Base-by-base conservation (phyloP, 345 rosid species). In the Populus pruinosa region DNA sequence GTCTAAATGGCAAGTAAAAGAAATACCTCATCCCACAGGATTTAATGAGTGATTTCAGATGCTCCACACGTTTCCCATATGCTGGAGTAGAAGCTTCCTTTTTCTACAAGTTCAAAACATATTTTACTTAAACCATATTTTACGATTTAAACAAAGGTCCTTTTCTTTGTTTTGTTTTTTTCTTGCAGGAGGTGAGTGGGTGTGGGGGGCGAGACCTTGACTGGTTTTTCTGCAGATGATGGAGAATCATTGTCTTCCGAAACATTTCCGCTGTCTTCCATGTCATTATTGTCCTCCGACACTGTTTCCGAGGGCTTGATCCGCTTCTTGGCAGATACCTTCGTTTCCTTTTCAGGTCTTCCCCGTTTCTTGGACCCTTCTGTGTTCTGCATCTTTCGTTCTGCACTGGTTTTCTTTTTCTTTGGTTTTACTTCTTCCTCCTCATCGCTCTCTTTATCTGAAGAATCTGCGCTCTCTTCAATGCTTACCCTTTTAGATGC, bases 31-130 rank as follows among this genome's bases (percentile, higher is more conserved):
- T 89, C 65, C 90, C 97, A 66, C 97, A 95, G 69, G 93, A 89
- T 85, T 92, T 95, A 75, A 93, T 90, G 69, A 92, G 84, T 76
- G 94, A 87, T 88, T 87, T 96, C 5, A 96, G 90, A 84, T 88
- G 94, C 81, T 91, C 96, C 76, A 93, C 98, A 1, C 67, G 86
- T 84, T 91, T 92, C 64, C 98, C 99, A 69, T 96, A 91, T 67
- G 79, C 81, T 18, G 94, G 83, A 55, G 90, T 82, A 61, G 85
- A 69, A 82, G 83, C 81, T 84, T 90, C 94, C 90, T 90, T 93
- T 83, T 84, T 85, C 94, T 90, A 92, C 88, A 82, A 78, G 23
- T 76, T 64, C 76, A 35, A 67, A 75, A 67, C 61, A 56, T 69
- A 74, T 56, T 77, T 59, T 55, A 61, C 55, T 4, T 20, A 11